Evolutionary conservation across 1,139 yeast species (phyloP).

Genomic region (Hyphopichia khmerensis): DNA sequence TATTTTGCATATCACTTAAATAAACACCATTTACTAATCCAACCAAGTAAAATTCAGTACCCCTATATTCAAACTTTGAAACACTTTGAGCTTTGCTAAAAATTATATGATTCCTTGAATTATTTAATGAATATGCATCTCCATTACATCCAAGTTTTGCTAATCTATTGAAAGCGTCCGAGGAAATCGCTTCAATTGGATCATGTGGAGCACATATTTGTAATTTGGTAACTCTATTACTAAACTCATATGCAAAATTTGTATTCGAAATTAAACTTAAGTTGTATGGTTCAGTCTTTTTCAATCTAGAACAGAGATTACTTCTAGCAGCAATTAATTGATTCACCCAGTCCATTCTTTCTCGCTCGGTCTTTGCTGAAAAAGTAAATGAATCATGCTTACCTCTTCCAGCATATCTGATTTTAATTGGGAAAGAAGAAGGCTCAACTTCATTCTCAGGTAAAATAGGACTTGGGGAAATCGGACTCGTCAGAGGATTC

Average conservation of each 20-base stretch:
- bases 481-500: slow-evolving; percentile 12
- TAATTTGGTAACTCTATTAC: slow-evolving; percentile 52
- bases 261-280: slow-evolving; percentile 55
- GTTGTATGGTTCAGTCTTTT: slow-evolving; percentile 54
- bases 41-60: slow-evolving; percentile 25
- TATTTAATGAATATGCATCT: slow-evolving; percentile 25
- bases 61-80: slow-evolving; percentile 25
- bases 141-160: slow-evolving; percentile 23
- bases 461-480: slow-evolving; percentile 4
- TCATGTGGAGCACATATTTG: slow-evolving; percentile 66
- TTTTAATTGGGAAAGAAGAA: slow-evolving; percentile 34
- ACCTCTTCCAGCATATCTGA: slow-evolving; percentile 47
- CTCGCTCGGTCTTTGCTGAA: slow-evolving; percentile 52
- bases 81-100: slow-evolving; percentile 28
- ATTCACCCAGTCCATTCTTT: slow-evolving; percentile 60
- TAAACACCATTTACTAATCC: slow-evolving; percentile 43
- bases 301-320: slow-evolving; percentile 45
- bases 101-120: slow-evolving; percentile 23
- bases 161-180: slow-evolving; percentile 16
- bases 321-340: slow-evolving; percentile 56
- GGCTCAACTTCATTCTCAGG: slow-evolving; percentile 34
- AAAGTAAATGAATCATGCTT: slow-evolving; percentile 52
- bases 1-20: slow-evolving; percentile 47
- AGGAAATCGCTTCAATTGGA: slow-evolving; percentile 52
- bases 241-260: slow-evolving; percentile 63